Evolutionary conservation across 2,329 filamentous ascomycete species (phyloP).

Genomic region (Alternaria sp.): DNA sequence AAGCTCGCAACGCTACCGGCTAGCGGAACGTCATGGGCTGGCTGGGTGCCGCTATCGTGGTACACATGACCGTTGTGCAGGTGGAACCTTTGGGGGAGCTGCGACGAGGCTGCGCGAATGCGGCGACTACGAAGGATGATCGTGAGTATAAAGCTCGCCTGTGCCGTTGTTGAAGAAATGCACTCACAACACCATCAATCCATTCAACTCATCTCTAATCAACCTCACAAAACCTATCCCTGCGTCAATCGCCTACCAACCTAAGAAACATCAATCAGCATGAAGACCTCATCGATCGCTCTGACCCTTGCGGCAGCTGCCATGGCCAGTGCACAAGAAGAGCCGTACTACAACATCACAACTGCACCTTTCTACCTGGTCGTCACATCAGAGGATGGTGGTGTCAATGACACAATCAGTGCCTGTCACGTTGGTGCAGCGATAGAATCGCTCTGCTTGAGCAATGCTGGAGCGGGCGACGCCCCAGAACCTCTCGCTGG

Average conservation of each 20-base stretch:
- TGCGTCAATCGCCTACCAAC: not conserved
- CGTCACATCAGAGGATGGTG: constrained; percentile 49
- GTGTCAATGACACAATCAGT: constrained; percentile 51
- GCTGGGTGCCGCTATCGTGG: constrained; percentile 11
- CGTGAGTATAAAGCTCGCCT: constrained; percentile 16
- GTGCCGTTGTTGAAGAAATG: not conserved
- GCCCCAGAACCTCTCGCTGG: constrained; percentile 27
- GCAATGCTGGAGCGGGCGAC: constrained; percentile 26
- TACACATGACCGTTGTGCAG: constrained; percentile 22
- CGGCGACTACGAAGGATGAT: constrained; percentile 1
- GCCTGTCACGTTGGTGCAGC: constrained; percentile 60
- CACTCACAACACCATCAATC: constrained; percentile 8
- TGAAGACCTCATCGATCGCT: constrained; percentile 32
- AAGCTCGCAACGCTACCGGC: constrained; percentile 7
- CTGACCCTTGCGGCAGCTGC: constrained; percentile 36
- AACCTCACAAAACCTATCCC: constrained; percentile 6
- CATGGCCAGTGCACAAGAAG: constrained; percentile 37
- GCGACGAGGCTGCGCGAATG: constrained; percentile 14
- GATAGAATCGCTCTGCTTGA: constrained; percentile 57
- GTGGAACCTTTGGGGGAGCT: constrained; percentile 13
- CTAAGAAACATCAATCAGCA: constrained; percentile 5
- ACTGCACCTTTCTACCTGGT: constrained; percentile 57
- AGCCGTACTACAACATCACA: constrained; percentile 42
- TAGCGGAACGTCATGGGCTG: constrained; percentile 19
- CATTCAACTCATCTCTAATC: not conserved